A percentile compares a stretch with the other conserved stretches of the same genome.
These are phyloP conservation scores for Trametes coccinea DNA, from an alignment of 768 basidiomycete genomes.

Conservation along the genomic window DNA sequence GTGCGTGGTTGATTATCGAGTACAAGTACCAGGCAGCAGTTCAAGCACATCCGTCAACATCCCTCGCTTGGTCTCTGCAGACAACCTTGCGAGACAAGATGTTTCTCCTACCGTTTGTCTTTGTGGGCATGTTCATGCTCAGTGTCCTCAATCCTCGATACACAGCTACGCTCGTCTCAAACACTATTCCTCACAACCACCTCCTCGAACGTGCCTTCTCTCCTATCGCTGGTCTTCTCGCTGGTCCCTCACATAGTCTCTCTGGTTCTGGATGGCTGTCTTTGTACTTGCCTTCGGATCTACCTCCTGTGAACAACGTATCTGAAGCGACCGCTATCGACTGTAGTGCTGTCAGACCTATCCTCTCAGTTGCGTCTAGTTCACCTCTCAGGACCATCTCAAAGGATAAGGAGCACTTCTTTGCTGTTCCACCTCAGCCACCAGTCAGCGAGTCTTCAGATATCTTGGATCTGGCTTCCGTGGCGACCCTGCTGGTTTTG, in stretches of 20 bases:
- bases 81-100: neutral
- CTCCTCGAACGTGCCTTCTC: neutral
- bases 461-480: neutral
- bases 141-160: constrained; percentile 16
- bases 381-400: neutral
- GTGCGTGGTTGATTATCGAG: constrained; percentile 1
- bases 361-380: too few species aligned
- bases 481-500: neutral
- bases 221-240: neutral
- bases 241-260: neutral
- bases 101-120: constrained; percentile 15
- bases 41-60: neutral
- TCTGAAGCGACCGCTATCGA: neutral
- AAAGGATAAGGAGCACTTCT: neutral
- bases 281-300: neutral
- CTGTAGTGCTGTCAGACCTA: too few species aligned
- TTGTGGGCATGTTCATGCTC: constrained; percentile 13
- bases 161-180: constrained; percentile 2
- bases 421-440: neutral
- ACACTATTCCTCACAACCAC: neutral
- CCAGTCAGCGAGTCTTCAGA: neutral
- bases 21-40: neutral
- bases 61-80: neutral
- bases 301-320: neutral
- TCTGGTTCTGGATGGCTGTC: neutral